Evolutionary conservation across 2,329 filamentous ascomycete genomes (phyloP), one percentile per base, ranked within the genome.

Genomic region (Dothideomycetes sp.): DNA sequence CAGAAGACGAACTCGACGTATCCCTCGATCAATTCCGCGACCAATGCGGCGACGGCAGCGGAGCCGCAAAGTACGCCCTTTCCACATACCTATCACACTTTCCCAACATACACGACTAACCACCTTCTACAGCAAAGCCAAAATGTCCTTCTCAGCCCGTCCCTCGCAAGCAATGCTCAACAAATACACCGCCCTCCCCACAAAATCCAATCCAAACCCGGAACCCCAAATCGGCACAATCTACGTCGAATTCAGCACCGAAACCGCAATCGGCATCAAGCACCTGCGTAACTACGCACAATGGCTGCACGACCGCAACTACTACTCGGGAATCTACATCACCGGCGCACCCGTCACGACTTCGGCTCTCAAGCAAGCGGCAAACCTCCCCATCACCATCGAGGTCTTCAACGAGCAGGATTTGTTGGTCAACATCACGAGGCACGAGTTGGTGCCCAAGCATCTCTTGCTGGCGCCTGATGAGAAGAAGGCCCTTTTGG

Each of bases 331-430:
- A 49, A 84, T 98, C 61, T 85, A 95, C 67, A 77, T 98, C 53
- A 88, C 85, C 43, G 76, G 82, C 57, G 82, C 81, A 33, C 70
- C 84, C 33, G 82, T 95, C 45, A 94, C 87, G 1, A 76, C 86
- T 19, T 83, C 88, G 46, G 89, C 88, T 25, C 78, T 89, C 61
- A 93, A 93, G 68, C 82, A 94, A 53, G 79, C 79, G 49, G 80
- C 81, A 45, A 78, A 89, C 44, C 77, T 83, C 52, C 78, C 79
- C 47, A 83, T 82, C 41, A 78, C 84, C 56, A 85, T 95, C 57
- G 91, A 98, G 69, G 85, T 86, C 60, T 98, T 98, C 69, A 77
- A 89, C 53, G 91, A 96, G 70, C 83, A 91, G 61, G 91, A 98
- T 65, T 66, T 98, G 53, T 73, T 96, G 45, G 88, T 98, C 64